These are phyloP conservation scores for Rhizopus delemar DNA, from an alignment of 371 early-diverging fungal genomes.

Conservation along the genomic window DNA sequence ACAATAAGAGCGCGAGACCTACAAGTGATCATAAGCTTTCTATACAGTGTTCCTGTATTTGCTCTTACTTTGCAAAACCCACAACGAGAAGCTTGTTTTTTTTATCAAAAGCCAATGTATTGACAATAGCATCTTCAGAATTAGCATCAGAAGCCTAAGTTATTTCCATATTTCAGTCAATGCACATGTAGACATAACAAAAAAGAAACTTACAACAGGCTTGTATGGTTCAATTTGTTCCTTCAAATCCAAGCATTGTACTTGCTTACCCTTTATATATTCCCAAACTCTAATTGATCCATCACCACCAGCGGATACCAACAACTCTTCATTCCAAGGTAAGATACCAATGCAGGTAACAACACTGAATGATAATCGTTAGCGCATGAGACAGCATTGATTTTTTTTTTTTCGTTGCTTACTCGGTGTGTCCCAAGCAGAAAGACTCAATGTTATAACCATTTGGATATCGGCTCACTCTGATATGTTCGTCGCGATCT, in stretches of 20 bases:
- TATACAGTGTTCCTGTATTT: background rate
- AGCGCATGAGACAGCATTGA: background rate
- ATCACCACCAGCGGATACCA: slow-evolving; percentile 91
- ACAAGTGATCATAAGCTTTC: background rate
- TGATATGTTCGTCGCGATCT: slow-evolving; percentile 96
- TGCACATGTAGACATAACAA: background rate
- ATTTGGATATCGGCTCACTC: slow-evolving; percentile 87
- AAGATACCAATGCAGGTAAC: slow-evolving; percentile 62
- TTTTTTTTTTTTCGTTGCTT: slow-evolving; percentile 17
- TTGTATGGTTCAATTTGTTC: slow-evolving; percentile 46
- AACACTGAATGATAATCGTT: slow-evolving; percentile 45
- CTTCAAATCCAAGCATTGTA: slow-evolving; percentile 47
- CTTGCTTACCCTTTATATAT: slow-evolving; percentile 45
- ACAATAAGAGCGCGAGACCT: slow-evolving; percentile 41
- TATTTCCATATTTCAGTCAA: background rate
- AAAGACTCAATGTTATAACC: slow-evolving; percentile 86
- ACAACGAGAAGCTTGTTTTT: slow-evolving; percentile 29
- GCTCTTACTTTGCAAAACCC: slow-evolving; percentile 43
- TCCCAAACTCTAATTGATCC: slow-evolving; percentile 81
- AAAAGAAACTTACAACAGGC: slow-evolving; percentile 28
- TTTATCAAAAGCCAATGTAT: slow-evolving; percentile 22
- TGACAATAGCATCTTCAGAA: slow-evolving; percentile 44
- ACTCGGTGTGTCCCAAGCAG: slow-evolving; percentile 92
- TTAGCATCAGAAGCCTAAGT: slow-evolving; percentile 42
- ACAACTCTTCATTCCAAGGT: slow-evolving; percentile 48